Evolutionary conservation across 1,284 basidiomycete species (phyloP), one percentile per base, ranked within the genome.

Genomic region (Nidula niveotomentosa): DNA sequence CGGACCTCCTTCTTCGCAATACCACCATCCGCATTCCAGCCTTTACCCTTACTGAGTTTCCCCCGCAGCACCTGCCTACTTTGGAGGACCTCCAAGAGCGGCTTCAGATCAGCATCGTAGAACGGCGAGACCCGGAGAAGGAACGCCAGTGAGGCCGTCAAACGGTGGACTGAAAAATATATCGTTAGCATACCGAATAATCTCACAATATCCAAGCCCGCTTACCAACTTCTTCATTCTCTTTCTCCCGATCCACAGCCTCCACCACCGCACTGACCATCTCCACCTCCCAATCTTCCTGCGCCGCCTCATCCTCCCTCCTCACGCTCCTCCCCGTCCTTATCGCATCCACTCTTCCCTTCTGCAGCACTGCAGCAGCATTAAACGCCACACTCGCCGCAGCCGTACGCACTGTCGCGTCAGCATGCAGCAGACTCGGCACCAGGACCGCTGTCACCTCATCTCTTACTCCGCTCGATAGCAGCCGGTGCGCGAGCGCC

Each of bases 371-470:
- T 2, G 79, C 84, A 1, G 87, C 81, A 5, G 88, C 69, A 62
- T 96, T 91, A 66, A 95, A 93, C 5, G 85, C 86, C 8, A 94
- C 69, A 60, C 90, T 91, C 6, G 93, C 92, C 0, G 90, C 90
- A 0, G 93, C 89, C 12, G 83, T 89, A 41, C 91, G 79, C 45
- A 95, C 90, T 3, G 69, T 65, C 2, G 77, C 76, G 62, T 95
- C 91, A 1, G 79, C 68, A 57, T 91, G 83, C 53, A 94, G 70
- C 36, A 96, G 74, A 17, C 83, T 76, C 3, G 86, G 78, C 2
- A 94, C 80, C 7, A 94, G 69, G 49, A 91, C 61, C 3, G 70
- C 63, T 0, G 81, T 82, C 50, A 84, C 53, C 15, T 66, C 64
- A 3, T 58, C 57, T n/a, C 72, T 71, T n/a, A 69, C 60, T 34